Evolutionary conservation across 345 rosid genomes (phyloP).

Genomic region (Sonneratia caseolaris): DNA sequence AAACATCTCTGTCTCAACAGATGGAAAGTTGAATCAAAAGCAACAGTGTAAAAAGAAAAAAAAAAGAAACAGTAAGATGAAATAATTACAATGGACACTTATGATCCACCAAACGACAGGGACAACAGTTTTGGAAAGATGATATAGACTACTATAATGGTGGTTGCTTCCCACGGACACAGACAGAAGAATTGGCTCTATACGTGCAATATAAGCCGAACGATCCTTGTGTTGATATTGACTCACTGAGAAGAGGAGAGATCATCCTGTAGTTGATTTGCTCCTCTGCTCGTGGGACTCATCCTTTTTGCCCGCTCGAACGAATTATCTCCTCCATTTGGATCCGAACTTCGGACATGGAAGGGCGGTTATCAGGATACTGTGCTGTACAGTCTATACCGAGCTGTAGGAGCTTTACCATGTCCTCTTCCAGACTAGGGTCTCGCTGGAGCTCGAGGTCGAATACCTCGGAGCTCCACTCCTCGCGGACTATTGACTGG

Average conservation of each 20-base stretch:
- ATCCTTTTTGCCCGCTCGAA: slow-evolving; percentile 15
- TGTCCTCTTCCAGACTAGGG: slow-evolving; percentile 48
- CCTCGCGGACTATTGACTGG: slow-evolving; percentile 45
- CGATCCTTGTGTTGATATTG: slow-evolving; percentile 11
- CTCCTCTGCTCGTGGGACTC: slow-evolving; percentile 1
- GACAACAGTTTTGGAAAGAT: slow-evolving; percentile 17
- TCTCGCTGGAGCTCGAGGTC: slow-evolving; percentile 57
- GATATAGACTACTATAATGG: slow-evolving; percentile 1
- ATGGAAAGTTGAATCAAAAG: slow-evolving; percentile 32
- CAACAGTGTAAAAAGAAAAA: slow-evolving; percentile 20
- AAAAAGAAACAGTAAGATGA: slow-evolving; percentile 16
- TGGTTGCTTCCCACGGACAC: slow-evolving; percentile 15
- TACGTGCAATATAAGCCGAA: slow-evolving; percentile 13
- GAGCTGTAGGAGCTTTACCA: slow-evolving; percentile 62
- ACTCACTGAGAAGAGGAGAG: slow-evolving; percentile 21
- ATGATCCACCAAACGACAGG: slow-evolving; percentile 31
- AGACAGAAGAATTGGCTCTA: slow-evolving; percentile 11
- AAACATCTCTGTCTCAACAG: slow-evolving; percentile 25
- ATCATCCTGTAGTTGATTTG: not conserved
- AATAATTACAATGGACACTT: slow-evolving; percentile 37
- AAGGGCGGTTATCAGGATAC: slow-evolving; percentile 57
- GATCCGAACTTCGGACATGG: slow-evolving; percentile 43
- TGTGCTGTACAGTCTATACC: slow-evolving; percentile 60
- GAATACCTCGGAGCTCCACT: slow-evolving; percentile 51
- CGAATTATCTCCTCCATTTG: slow-evolving; percentile 35